These are phyloP conservation scores for Erodium maritimum DNA, from an alignment of 345 rosid species.

Conservation along the genomic window DNA sequence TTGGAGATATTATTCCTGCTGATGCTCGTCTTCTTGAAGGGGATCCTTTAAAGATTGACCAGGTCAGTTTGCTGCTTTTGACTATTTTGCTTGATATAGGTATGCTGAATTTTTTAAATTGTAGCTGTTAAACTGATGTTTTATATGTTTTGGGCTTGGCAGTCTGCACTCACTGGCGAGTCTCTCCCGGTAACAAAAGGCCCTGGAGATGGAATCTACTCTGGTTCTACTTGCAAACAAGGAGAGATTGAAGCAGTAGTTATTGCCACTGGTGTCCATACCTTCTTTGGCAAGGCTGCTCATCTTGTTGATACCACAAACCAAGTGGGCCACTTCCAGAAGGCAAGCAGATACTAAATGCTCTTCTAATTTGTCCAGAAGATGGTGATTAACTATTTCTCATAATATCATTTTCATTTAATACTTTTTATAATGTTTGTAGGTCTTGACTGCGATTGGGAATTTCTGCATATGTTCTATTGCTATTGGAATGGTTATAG, in stretches of 20 bases:
- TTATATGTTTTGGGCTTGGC: constrained; percentile 12
- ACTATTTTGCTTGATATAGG: constrained; percentile 1
- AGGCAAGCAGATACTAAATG: constrained; percentile 32
- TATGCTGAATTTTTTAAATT: constrained; percentile 7
- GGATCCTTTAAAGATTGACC: constrained; percentile 90
- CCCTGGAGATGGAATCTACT: constrained; percentile 94
- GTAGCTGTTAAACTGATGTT: constrained; percentile 8
- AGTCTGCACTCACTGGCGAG: constrained; percentile 98
- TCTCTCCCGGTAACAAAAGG: constrained; percentile 97
- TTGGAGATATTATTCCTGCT: constrained; percentile 94
- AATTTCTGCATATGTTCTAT: constrained; percentile 98
- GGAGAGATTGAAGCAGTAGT: constrained; percentile 97
- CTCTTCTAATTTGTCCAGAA: not conserved
- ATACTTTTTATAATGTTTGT: constrained; percentile 8
- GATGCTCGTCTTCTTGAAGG: constrained; percentile 97
- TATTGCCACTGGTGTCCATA: constrained; percentile 94
- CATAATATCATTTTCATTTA: constrained; percentile 1
- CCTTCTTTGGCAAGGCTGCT: constrained; percentile 97
- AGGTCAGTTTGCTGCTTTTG: constrained; percentile 30
- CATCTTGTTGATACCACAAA: constrained; percentile 97
- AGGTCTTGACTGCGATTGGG: constrained; percentile 98
- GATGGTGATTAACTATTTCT: not conserved
- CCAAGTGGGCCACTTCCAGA: constrained; percentile 97
- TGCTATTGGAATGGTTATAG: constrained; percentile 85
- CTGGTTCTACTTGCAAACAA: constrained; percentile 96